These are phyloP conservation scores for Isabelozyma pseudorhagii DNA, from an alignment of 805 yeast species.

Conservation along the genomic window DNA sequence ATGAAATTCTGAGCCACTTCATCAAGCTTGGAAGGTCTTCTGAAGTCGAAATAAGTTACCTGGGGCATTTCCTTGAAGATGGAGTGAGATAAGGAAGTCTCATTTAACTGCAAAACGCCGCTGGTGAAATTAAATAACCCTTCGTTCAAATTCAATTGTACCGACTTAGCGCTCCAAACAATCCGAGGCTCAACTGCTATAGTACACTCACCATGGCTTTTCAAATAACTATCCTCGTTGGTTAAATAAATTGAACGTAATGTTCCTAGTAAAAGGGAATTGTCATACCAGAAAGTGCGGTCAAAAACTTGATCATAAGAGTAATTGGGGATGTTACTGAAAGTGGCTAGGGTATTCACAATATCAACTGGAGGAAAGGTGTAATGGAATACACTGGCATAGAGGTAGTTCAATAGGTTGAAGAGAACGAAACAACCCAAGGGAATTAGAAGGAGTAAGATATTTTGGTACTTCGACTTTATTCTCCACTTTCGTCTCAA, in stretches of 20 bases:
- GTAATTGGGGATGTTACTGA: constrained; percentile 1
- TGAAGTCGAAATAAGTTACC: not conserved
- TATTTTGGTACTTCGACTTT: not conserved
- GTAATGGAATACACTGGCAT: constrained; percentile 2
- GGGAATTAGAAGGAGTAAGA: not conserved
- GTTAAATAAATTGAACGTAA: constrained; percentile 15
- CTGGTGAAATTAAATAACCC: constrained; percentile 7
- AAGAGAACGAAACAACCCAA: not conserved
- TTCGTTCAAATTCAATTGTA: constrained; percentile 7
- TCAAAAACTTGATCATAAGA: not conserved
- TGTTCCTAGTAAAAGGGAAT: constrained; percentile 5
- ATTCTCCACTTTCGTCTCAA: not conserved
- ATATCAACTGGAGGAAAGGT: constrained; percentile 15
- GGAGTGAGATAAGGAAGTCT: not conserved
- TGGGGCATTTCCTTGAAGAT: not conserved
- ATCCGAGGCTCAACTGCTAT: constrained; percentile 16
- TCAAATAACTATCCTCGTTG: constrained; percentile 14
- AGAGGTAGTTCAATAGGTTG: constrained; percentile 4
- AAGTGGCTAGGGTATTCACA: not conserved
- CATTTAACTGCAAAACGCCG: not conserved
- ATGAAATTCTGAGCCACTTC: constrained; percentile 2
- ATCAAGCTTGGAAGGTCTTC: not conserved
- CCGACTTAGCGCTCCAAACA: constrained; percentile 3
- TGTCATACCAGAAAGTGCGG: not conserved
- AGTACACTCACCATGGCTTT: constrained; percentile 10